Percentiles rank a stretch among this genome's conserved stretches.
phyloP scores from a whole-genome alignment of 2,329 filamentous ascomycete species.

The Aspergillus sp. region DNA sequence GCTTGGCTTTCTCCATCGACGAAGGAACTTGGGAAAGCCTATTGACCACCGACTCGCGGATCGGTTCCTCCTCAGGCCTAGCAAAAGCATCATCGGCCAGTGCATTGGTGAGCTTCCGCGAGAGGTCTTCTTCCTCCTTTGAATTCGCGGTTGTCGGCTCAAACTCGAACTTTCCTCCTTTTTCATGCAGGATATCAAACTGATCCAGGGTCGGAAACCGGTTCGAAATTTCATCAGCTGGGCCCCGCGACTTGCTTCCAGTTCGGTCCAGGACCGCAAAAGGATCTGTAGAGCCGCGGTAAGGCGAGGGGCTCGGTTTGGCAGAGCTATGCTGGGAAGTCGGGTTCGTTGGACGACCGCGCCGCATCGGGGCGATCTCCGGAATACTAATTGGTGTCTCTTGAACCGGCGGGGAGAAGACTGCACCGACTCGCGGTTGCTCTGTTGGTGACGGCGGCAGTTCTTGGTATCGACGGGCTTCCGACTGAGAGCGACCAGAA shows the following conservation, averaged over 20 bases:
- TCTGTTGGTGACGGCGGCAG: conserved; percentile 52
- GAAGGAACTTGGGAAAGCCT: conserved; percentile 19
- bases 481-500: conserved; percentile 55
- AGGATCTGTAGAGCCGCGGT: conserved; percentile 68
- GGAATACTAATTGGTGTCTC: conserved; percentile 64
- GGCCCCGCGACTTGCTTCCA: conserved; percentile 43
- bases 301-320: conserved; percentile 62
- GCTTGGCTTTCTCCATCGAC: conserved; percentile 14
- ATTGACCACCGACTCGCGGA: conserved; percentile 16
- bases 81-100: conserved; percentile 81
- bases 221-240: conserved; percentile 70
- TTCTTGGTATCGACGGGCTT: conserved; percentile 55
- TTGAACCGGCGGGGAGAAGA: conserved; percentile 68
- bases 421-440: conserved; percentile 65
- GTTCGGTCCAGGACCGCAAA: conserved; percentile 80
- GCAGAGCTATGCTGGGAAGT: conserved; percentile 41
- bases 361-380: conserved; percentile 87
- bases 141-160: conserved; percentile 48
- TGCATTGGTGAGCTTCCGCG: conserved; percentile 64
- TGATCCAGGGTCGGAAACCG: conserved; percentile 89
- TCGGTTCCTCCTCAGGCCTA: conserved; percentile 31
- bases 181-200: conserved; percentile 82
- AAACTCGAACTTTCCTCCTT: conserved; percentile 78
- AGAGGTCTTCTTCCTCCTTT: conserved; percentile 48
- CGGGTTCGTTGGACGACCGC: conserved; percentile 63